phyloP scores from a whole-genome alignment of 257 asterid species.

The Buddleja alternifolia region DNA sequence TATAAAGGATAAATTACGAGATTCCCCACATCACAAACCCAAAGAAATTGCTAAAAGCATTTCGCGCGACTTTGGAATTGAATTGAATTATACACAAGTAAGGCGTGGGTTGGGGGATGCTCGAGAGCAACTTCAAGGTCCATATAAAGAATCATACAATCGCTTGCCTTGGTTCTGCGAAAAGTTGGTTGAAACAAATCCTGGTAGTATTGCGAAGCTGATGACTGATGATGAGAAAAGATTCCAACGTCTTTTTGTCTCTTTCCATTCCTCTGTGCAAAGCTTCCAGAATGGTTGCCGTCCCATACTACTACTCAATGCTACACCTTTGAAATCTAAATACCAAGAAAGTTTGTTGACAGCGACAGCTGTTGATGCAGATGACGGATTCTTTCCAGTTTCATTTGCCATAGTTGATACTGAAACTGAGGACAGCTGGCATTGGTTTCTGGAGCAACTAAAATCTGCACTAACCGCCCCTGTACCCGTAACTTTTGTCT shows the following conservation, averaged over 20 bases:
- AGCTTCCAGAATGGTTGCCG: slow-evolving; percentile 74
- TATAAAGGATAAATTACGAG: slow-evolving; percentile 73
- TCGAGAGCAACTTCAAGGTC: slow-evolving; percentile 82
- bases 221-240: slow-evolving; percentile 60
- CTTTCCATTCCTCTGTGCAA: slow-evolving; percentile 60
- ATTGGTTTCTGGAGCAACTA: slow-evolving; percentile 80
- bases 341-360: slow-evolving; percentile 69
- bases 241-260: slow-evolving; percentile 60
- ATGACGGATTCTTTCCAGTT: slow-evolving; percentile 82
- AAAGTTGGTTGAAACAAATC: slow-evolving; percentile 64
- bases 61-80: slow-evolving; percentile 75
- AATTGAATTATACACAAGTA: slow-evolving; percentile 69
- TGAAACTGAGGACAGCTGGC: slow-evolving; percentile 76
- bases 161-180: slow-evolving; percentile 74
- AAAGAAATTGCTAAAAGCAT: slow-evolving; percentile 79
- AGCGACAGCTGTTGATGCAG: slow-evolving; percentile 83
- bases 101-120: slow-evolving; percentile 84
- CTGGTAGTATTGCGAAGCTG: slow-evolving; percentile 69
- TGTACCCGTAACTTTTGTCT: slow-evolving; percentile 67
- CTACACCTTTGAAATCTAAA: slow-evolving; percentile 70
- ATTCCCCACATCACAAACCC: slow-evolving; percentile 80
- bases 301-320: slow-evolving; percentile 81
- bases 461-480: slow-evolving; percentile 62
- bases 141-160: slow-evolving; percentile 72
- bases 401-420: slow-evolving; percentile 75